phyloP scores from a whole-genome alignment of 2,329 filamentous ascomycete species.

The Sarocladium brachiariae region DNA sequence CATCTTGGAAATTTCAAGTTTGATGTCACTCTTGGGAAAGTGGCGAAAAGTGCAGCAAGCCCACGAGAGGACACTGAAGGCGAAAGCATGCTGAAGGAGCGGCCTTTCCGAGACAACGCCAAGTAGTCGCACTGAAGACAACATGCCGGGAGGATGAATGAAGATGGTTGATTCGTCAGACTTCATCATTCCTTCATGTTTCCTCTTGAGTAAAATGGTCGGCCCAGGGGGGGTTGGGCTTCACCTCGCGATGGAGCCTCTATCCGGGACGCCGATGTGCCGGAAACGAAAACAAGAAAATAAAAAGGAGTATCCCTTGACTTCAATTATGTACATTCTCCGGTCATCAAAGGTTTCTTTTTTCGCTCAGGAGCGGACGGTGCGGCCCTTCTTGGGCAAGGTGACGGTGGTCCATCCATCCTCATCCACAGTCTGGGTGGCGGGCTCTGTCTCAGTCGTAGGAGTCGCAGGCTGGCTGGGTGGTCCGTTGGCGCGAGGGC shows the following conservation, averaged over 20 bases:
- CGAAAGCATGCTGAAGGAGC: neutral
- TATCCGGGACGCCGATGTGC: conserved; percentile 9
- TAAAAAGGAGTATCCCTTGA: neutral
- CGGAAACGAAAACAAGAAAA: conserved; percentile 8
- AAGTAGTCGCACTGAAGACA: neutral
- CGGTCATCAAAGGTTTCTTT: neutral
- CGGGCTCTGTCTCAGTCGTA: conserved; percentile 21
- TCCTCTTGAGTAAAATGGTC: neutral
- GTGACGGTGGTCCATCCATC: conserved; percentile 59
- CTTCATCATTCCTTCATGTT: neutral
- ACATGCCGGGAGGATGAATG: neutral
- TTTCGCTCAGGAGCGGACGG: conserved; percentile 3
- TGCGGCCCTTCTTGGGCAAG: conserved; percentile 13
- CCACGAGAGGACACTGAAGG: neutral
- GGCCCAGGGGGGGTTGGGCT: neutral
- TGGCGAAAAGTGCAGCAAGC: neutral
- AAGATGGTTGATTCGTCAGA: neutral
- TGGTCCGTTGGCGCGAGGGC: conserved; percentile 42
- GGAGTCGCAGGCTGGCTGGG: conserved; percentile 27
- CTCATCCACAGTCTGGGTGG: conserved; percentile 39
- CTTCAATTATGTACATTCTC: conserved; percentile 8
- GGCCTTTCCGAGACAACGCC: neutral
- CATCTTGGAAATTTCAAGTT: no score
- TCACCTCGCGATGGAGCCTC: conserved; percentile 5
- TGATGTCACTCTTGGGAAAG: no score